Percentiles rank a stretch among this genome's conserved stretches.
Evolutionary conservation across 129 eudicot genomes (phyloP).

Genomic region (Artemisia argyi): DNA sequence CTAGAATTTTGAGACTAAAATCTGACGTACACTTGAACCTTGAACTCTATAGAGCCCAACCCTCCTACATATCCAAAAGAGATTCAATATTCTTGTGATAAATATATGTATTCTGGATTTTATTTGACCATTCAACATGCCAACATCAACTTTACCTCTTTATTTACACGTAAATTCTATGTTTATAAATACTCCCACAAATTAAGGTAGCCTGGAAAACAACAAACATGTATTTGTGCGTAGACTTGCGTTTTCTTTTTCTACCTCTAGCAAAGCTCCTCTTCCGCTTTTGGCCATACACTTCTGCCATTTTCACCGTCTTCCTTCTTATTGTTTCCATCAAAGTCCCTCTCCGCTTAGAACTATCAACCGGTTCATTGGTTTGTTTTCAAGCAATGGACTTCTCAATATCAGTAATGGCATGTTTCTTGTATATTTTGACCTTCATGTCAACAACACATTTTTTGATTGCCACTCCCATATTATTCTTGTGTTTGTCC

Average conservation of each 20-base stretch:
- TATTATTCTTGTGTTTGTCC: conserved; percentile 14
- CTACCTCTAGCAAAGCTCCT: conserved; percentile 13
- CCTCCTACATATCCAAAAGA: no score
- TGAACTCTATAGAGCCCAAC: no score
- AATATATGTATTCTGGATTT: background rate
- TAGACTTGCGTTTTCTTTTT: background rate
- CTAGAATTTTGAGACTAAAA: no score
- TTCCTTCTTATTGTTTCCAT: conserved; percentile 23
- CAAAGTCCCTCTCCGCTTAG: conserved; percentile 1
- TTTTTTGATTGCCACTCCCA: conserved; percentile 12
- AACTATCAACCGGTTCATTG: background rate
- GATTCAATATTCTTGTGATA: background rate
- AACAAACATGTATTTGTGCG: background rate
- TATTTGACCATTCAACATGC: background rate
- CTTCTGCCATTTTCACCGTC: conserved; percentile 18
- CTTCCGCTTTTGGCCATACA: background rate
- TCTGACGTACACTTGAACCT: no score
- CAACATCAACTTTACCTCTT: no score
- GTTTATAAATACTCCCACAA: no score
- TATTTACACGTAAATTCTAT: no score
- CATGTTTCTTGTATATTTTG: conserved; percentile 16
- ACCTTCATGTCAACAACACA: conserved; percentile 13
- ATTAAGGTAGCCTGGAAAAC: no score
- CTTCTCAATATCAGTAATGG: conserved; percentile 8
- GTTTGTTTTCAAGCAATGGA: conserved; percentile 7